Evolutionary conservation across 768 basidiomycete genomes (phyloP).

Genomic region (Candolleomyces eurysporus): DNA sequence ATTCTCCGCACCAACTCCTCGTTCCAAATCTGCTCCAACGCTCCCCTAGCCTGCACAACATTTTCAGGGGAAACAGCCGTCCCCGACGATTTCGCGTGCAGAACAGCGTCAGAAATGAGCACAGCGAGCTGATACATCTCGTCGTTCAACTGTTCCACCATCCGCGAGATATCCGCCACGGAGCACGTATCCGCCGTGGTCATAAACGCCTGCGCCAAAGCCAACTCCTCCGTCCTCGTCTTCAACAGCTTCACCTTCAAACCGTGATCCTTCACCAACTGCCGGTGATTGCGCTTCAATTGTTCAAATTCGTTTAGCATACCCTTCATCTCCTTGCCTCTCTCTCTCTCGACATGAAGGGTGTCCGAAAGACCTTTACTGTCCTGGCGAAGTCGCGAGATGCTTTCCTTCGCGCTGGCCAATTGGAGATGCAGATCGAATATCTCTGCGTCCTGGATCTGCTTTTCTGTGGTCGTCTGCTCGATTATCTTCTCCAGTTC

Average conservation of each 20-base stretch:
- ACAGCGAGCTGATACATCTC: conserved; percentile 48
- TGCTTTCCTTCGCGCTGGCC: too few relatives aligned
- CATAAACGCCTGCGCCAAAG: conserved; percentile 41
- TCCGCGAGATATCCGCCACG: conserved; percentile 37
- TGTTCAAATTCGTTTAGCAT: too few relatives aligned
- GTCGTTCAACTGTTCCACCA: conserved; percentile 41
- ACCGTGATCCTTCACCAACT: neutral
- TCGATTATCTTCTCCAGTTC: too few relatives aligned
- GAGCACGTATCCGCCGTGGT: conserved; percentile 42
- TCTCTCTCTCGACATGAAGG: too few relatives aligned
- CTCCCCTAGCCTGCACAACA: neutral
- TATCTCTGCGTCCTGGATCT: too few relatives aligned
- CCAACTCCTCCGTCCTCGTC: conserved; percentile 35
- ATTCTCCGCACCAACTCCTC: too few relatives aligned
- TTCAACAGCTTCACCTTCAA: conserved; percentile 24
- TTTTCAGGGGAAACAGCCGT: neutral
- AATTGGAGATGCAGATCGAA: too few relatives aligned
- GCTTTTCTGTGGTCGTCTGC: too few relatives aligned
- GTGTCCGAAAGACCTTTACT: too few relatives aligned
- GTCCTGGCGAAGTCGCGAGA: too few relatives aligned
- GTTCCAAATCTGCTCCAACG: neutral
- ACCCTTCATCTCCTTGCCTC: too few relatives aligned
- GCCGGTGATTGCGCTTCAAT: too few relatives aligned
- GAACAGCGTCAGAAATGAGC: conserved; percentile 35
- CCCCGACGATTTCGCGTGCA: neutral